phyloP scores from a whole-genome alignment of 2,329 filamentous ascomycete genomes.

The Pleoardoris graminearum region DNA sequence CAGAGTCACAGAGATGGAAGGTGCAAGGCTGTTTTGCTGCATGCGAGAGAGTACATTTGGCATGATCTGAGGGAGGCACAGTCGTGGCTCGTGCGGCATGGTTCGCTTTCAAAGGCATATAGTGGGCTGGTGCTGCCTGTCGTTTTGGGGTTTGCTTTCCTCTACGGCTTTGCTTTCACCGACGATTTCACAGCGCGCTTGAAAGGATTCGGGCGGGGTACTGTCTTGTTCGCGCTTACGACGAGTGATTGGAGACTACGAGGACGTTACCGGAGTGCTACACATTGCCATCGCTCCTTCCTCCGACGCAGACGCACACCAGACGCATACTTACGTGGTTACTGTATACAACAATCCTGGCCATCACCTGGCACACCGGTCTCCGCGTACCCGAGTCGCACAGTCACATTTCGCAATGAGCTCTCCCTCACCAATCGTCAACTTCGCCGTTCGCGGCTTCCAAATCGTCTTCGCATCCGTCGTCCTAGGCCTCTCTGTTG shows the following conservation, averaged over 20 bases:
- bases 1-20: neutral
- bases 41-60: neutral
- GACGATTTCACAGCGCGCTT: neutral
- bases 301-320: neutral
- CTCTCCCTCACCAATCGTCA: constrained; percentile 8
- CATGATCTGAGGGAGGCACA: neutral
- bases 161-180: neutral
- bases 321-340: neutral
- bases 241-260: neutral
- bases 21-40: constrained; percentile 1
- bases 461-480: constrained; percentile 23
- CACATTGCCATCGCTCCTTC: neutral
- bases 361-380: neutral
- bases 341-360: neutral
- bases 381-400: neutral
- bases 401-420: constrained; percentile 1
- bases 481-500: constrained; percentile 20
- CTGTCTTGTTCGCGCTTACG: neutral
- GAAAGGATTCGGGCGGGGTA: neutral
- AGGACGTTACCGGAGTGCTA: neutral
- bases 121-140: neutral
- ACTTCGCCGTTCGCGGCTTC: constrained; percentile 16
- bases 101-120: neutral
- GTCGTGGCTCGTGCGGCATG: neutral
- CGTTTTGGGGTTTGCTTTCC: neutral